phyloP scores from a whole-genome alignment of 2,329 filamentous ascomycete genomes.

The Trichoderma sp. region DNA sequence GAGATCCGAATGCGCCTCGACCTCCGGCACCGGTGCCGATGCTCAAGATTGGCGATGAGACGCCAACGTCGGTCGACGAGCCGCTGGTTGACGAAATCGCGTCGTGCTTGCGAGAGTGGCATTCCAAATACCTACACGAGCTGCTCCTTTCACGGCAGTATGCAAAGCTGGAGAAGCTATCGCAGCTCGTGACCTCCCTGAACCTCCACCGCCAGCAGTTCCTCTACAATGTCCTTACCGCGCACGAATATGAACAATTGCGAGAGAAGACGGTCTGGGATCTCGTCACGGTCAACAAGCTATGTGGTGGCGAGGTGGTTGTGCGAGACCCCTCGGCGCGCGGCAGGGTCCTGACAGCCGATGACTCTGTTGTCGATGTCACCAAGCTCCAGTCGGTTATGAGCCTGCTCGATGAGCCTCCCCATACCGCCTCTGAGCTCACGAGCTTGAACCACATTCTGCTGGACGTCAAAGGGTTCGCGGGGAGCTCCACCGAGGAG shows the following conservation, averaged over 20 bases:
- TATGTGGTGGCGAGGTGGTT: slow-evolving; percentile 91
- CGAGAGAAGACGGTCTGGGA: slow-evolving; percentile 95
- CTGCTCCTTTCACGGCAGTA: slow-evolving; percentile 84
- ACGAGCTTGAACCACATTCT: slow-evolving; percentile 78
- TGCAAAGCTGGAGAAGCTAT: slow-evolving; percentile 75
- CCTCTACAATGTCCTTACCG: slow-evolving; percentile 89
- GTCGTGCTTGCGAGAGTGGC: slow-evolving; percentile 95
- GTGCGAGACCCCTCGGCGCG: slow-evolving; percentile 84
- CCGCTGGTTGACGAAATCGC: slow-evolving; percentile 97
- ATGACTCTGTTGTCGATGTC: slow-evolving; percentile 90
- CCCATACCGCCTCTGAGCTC: slow-evolving; percentile 66
- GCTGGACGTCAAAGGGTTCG: slow-evolving; percentile 81
- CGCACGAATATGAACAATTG: slow-evolving; percentile 75
- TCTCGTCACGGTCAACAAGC: slow-evolving; percentile 88
- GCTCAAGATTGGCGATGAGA: slow-evolving; percentile 97
- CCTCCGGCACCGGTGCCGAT: slow-evolving; percentile 93
- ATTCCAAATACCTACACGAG: slow-evolving; percentile 94
- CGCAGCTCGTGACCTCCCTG: slow-evolving; percentile 76
- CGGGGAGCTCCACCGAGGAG: slow-evolving; percentile 73
- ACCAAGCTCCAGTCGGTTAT: slow-evolving; percentile 92
- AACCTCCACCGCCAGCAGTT: slow-evolving; percentile 87
- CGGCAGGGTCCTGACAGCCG: slow-evolving; percentile 83
- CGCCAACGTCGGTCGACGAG: slow-evolving; percentile 83
- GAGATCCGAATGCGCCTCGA: slow-evolving; percentile 69
- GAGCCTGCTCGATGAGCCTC: slow-evolving; percentile 87